Evolutionary conservation across 1,284 basidiomycete species (phyloP), one percentile per base, ranked within the genome.

Genomic region (Cystobasidium slooffiae): DNA sequence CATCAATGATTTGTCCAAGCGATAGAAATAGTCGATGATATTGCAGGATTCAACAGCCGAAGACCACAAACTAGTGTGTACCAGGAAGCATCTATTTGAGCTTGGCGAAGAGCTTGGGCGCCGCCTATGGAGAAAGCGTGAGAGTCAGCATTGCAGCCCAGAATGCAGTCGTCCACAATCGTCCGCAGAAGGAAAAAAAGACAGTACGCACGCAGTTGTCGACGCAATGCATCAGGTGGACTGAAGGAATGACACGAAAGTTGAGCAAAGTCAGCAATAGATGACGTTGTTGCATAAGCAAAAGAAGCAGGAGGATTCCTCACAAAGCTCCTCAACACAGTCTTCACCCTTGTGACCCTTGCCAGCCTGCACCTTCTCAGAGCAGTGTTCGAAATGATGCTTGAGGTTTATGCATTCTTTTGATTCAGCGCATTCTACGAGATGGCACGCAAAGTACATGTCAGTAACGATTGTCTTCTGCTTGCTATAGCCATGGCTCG

Each of bases 361-460:
- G 52, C 93, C 93, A 43, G 84, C 86, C 76, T 89, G 84, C 66
- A 95, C 89, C 84, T 93, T 93, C 83, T 95, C 91, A 81, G 91
- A 87, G 84, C 94, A 97, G 81, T 94, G 91, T 77, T 90, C 87
- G 84, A 96, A 96, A 85, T 97, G 94, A 82, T 91, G 88, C 58
- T 89, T 86, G 76, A 89, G 83, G 56, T 88, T 84, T 64, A 86
- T 87, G 80, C 94, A 96, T 79, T 89, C 88, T 22, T 86, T 83
- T 41, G 87, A 84, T 77, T 87, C 82, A 81, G 90, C 86, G 84
- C 92, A 94, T 78, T 91, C 91, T 80, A 75, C 20, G n/a, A 20
- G 37, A 31, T 22, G 43, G 39, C 37, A 41, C n/a, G 16, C 4
- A 9, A 9, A 5, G 37, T 41, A 41, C 22, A 14, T n/a, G 14